Conservation (phyloP, 169 alveolate species). For the Babesia gibsoni region DNA sequence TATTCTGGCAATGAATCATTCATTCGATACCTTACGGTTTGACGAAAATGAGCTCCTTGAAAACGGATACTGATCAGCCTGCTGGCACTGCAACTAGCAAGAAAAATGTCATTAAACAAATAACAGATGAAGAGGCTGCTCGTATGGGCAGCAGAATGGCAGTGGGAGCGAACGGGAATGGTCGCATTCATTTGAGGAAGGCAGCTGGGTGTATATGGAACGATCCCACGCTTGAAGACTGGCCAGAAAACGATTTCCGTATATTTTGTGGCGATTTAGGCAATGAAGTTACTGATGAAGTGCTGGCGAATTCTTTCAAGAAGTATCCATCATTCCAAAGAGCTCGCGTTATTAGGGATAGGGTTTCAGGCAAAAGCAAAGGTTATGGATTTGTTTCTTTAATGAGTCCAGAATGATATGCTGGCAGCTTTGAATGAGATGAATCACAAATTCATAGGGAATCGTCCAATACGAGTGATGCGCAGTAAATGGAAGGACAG, state of each 20-base stretch:
- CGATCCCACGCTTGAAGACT: conserved; percentile 94
- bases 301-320: conserved; percentile 93
- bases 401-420: conserved; percentile 89
- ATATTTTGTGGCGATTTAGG: conserved; percentile 97
- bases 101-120: conserved; percentile 26
- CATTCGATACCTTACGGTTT: too few relatives aligned
- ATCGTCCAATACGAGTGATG: conserved; percentile 90
- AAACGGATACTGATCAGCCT: background rate
- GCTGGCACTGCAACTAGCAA: background rate
- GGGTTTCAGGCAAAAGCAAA: conserved; percentile 91
- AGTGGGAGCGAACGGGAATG: conserved; percentile 42
- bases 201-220: conserved; percentile 97
- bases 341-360: conserved; percentile 92
- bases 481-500: conserved; percentile 93
- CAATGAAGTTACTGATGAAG: conserved; percentile 95
- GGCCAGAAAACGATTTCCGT: conserved; percentile 96
- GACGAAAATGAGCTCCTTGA: background rate
- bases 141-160: conserved; percentile 62
- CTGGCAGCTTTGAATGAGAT: conserved; percentile 91
- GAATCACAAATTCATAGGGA: conserved; percentile 93
- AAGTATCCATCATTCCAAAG: conserved; percentile 92
- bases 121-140: conserved; percentile 63
- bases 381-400: conserved; percentile 96
- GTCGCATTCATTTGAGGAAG: conserved; percentile 81
- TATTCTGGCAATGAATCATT: too few relatives aligned